Conservation (phyloP, 768 basidiomycete species). For the Calocera viscosa region DNA sequence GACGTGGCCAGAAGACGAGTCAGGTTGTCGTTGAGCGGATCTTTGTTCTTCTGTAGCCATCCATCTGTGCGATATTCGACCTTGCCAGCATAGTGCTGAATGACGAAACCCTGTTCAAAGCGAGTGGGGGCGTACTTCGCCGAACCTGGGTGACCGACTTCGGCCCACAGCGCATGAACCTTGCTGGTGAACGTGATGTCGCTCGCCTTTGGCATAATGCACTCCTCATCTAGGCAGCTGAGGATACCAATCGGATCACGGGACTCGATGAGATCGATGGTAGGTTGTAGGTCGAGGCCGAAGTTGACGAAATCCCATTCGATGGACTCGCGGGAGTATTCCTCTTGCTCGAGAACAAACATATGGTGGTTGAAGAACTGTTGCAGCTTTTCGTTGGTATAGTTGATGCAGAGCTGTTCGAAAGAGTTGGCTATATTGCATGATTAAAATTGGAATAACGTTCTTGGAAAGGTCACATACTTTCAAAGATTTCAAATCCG, state of each 20-base stretch:
- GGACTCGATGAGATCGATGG: conserved; percentile 94
- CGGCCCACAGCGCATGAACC: conserved; percentile 65
- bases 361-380: conserved; percentile 99
- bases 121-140: conserved; percentile 75
- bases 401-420: conserved; percentile 96
- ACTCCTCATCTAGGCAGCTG: conserved; percentile 90
- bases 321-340: conserved; percentile 91
- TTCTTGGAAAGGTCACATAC: neutral
- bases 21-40: conserved; percentile 92
- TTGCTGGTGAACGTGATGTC: conserved; percentile 93
- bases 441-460: neutral
- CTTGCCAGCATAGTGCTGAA: conserved; percentile 91
- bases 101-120: conserved; percentile 77
- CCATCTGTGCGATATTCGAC: conserved; percentile 94
- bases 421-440: conserved; percentile 57
- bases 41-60: conserved; percentile 99
- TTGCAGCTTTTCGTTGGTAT: conserved; percentile 96
- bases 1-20: conserved; percentile 77
- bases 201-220: conserved; percentile 99
- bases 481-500: conserved; percentile 78
- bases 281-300: conserved; percentile 91
- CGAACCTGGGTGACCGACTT: conserved; percentile 50
- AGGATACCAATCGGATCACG: conserved; percentile 71
- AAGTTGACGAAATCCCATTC: conserved; percentile 98
- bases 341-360: conserved; percentile 99